Evolutionary conservation across 345 rosid species (phyloP), one percentile per base, ranked within the genome.

Genomic region (Hibiscus trionum): DNA sequence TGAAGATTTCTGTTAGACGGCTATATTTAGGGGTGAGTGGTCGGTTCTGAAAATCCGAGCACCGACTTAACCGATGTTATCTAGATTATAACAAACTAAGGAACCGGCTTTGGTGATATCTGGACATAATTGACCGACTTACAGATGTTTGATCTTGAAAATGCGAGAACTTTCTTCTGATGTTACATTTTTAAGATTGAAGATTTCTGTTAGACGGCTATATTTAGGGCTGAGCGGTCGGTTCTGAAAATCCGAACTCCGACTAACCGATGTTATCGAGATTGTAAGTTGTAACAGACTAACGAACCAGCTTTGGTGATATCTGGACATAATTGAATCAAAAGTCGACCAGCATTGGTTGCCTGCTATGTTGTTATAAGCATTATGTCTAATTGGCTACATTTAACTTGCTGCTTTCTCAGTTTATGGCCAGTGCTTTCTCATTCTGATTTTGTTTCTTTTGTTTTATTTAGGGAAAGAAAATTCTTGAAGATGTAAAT

Each of bases 401-500:
- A 72, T 49, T 49, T 31, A 44, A 42, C 17, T 17, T 15, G 27
- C 10, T 39, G 70, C 21, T 39, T 31, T 57, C 35, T 21, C 12
- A 55, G 8, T 47, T 47, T 66, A 46, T 7, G 58, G 31, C 37
- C 21, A 10, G 1, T 17, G 35, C 21, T 35, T 26, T 58, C 39
- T 52, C 59, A n/a, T 61, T n/a, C 64, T 55, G 64, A 47, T 53
- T 66, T 44, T 46, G 16, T 50, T 44, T 75, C 39, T 61, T 67
- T 72, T 62, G 2, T 33, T 65, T 75, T 77, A 10, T 56, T 47
- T 66, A 95, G 96, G 99, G 99, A 65, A 92, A 61, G 81, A 75
- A 81, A 21, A 26, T 93, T 67, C 91, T 89, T 61, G 96, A 73
- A 64, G 76, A 90, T 29, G 86, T 86, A 26, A 66, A 95, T 83